Base-by-base conservation (phyloP, 805 yeast species). In the Saturnispora ahearnii region DNA sequence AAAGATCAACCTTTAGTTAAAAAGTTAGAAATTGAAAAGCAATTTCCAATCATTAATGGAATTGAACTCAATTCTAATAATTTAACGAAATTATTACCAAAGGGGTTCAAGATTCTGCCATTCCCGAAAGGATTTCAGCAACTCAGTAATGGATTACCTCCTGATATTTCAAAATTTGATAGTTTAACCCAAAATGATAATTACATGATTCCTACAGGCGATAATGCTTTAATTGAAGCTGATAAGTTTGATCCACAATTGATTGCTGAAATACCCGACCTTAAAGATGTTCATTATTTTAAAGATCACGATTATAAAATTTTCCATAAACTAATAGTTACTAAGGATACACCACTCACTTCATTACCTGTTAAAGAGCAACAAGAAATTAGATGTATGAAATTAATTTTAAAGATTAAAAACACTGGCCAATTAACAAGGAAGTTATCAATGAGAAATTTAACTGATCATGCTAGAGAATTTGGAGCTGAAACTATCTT, bases 381-480 rank as follows among this genome's bases (percentile, higher is more conserved):
- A 41, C 74, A 74, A 45, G 89, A 84, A 55, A 64, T 79, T 8
- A 73, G 74, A 46, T 78, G 86, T 22, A 71, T 85, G 77, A 74
- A 74, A 42, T 66, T 87, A 26, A 66, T 91, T 18, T 64, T 89
- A 24, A 78, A 76, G 54, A 73, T 89, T 40, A 89, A 88, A 59
- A 89, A 90, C 63, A 96, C 96, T 3, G 67, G 81, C 18, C 85
- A 86, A 6, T 64, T 71, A 0, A 71, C 73, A 7, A 73, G 99
- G 45, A 90, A 87, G 59, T 65, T 68, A 13, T 82, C 96, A 0
- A 63, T 87, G 65, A 72, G 90, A 50, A 72, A 77, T 38, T 63
- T 90, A 24, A 76, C 84, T 2, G 87, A 81, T 44, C 74, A 74
- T 52, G 82, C 93, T 0, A 66, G 72, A 7, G 69, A 66, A 12